Evolutionary conservation across 2,329 filamentous ascomycete genomes (phyloP).

Genomic region (Dichotomopilus funicola): DNA sequence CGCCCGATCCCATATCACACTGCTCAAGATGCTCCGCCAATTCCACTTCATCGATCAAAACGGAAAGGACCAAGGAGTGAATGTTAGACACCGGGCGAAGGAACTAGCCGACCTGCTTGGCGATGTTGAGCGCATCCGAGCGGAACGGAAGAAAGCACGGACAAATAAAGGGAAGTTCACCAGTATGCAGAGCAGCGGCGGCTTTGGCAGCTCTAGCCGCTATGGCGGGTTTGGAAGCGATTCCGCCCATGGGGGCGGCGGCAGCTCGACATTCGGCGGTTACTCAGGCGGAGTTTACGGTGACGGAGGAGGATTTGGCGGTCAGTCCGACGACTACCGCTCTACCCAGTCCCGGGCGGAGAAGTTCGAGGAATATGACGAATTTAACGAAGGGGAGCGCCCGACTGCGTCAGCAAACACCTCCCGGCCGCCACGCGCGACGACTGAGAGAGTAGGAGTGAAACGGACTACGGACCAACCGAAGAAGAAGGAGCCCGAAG

Average conservation of each 20-base stretch:
- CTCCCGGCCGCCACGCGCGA: constrained; percentile 43
- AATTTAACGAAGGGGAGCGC: constrained; percentile 71
- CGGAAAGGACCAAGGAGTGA: constrained; percentile 96
- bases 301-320: constrained; percentile 91
- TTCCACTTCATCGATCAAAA: constrained; percentile 96
- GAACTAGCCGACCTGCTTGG: constrained; percentile 89
- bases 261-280: constrained; percentile 42
- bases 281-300: constrained; percentile 76
- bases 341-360: constrained; percentile 59
- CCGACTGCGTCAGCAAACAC: constrained; percentile 39
- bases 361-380: constrained; percentile 93
- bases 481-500: constrained; percentile 82
- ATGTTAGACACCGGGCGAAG: constrained; percentile 93
- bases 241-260: constrained; percentile 36
- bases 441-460: constrained; percentile 36
- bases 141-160: constrained; percentile 83
- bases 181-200: constrained; percentile 78
- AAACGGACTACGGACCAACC: constrained; percentile 61
- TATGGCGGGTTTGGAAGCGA: constrained; percentile 94
- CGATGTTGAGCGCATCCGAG: constrained; percentile 81
- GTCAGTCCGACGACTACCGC: constrained; percentile 65
- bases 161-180: constrained; percentile 90
- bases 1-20: constrained; percentile 86
- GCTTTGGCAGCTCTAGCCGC: constrained; percentile 52
- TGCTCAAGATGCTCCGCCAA: constrained; percentile 96